Conservation (phyloP, 768 basidiomycete genomes). For the Mycena albidolilacea region DNA sequence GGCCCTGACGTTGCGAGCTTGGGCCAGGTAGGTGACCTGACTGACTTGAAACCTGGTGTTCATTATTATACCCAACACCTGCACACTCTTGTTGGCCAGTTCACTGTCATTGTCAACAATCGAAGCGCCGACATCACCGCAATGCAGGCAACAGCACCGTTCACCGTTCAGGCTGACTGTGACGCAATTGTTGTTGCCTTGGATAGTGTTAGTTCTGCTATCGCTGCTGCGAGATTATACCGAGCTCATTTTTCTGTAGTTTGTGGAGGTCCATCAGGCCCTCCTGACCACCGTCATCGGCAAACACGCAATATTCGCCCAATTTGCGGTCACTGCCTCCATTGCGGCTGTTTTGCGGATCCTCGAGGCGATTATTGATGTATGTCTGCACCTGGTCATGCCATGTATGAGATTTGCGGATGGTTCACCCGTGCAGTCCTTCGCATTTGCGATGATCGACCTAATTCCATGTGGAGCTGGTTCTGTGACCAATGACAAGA, state of each 20-base stretch:
- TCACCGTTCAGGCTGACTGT: too few species aligned
- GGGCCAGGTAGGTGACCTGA: background rate
- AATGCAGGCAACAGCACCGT: too few species aligned
- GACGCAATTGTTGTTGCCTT: too few species aligned
- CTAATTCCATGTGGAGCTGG: background rate
- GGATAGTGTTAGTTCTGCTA: background rate
- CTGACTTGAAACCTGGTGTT: background rate
- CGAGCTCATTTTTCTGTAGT: background rate
- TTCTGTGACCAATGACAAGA: background rate
- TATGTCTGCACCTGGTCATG: too few species aligned
- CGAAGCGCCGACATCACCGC: background rate
- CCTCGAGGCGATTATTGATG: too few species aligned
- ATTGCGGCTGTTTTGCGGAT: too few species aligned
- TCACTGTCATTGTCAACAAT: background rate
- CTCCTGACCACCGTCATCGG: slow-evolving; percentile 20
- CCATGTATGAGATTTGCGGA: background rate
- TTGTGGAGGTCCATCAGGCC: background rate
- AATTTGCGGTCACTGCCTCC: too few species aligned
- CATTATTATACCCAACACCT: background rate
- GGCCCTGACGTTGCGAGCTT: background rate
- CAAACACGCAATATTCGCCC: too few species aligned
- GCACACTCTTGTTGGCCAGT: background rate
- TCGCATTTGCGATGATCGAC: slow-evolving; percentile 13
- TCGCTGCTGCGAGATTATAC: slow-evolving; percentile 1
- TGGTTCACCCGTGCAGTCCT: slow-evolving; percentile 5